Evolutionary conservation across 306 rosid species (phyloP), one percentile per base, ranked within the genome.

Genomic region (Begonia fuchsioides): DNA sequence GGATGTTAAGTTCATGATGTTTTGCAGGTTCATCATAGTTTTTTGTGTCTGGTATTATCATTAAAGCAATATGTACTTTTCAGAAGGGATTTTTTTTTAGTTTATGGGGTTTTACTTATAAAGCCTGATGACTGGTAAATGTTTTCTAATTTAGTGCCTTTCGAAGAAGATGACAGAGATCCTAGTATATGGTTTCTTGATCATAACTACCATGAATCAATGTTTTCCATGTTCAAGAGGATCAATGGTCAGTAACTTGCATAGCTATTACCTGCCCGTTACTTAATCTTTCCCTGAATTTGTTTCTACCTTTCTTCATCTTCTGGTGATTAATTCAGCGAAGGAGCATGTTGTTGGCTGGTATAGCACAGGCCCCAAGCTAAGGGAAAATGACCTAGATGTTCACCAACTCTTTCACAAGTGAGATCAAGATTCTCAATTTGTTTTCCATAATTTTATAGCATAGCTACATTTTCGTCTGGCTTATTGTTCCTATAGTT

Each of bases 221-320:
- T 86, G 93, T 81, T 74, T 61, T 86, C 96, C 8, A 86, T 86
- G 96, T 86, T 86, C 76, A 86, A 86, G 72, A 78, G 96, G 62
- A 86, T 86, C 49, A 86, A 81, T 52, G 96, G 93, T 86, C 3
- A 40, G 38, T 15, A 38, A 39, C 13, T 9, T 41, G 17, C 40
- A n/a, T 26, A 32, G 9, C 10, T 26, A 15, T 43, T 52, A 45
- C n/a, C 38, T 1, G 17, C 16, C 9, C 47, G 20, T 32, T 61
- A 38, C 12, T 8, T 54, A 39, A 54, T 3, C 53, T 15, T 49
- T 11, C 15, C 20, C 49, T 49, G 14, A 12, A 39, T 17, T 12
- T 40, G 6, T 40, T 12, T 8, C 10, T 12, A 12, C 10, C 18
- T 26, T 26, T 26, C 35, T 26, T 26, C 35, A 5, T 26, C 35